Evolutionary conservation across 2,329 filamentous ascomycete species (phyloP), one percentile per base, ranked within the genome.

Genomic region (Fusarium clavum): DNA sequence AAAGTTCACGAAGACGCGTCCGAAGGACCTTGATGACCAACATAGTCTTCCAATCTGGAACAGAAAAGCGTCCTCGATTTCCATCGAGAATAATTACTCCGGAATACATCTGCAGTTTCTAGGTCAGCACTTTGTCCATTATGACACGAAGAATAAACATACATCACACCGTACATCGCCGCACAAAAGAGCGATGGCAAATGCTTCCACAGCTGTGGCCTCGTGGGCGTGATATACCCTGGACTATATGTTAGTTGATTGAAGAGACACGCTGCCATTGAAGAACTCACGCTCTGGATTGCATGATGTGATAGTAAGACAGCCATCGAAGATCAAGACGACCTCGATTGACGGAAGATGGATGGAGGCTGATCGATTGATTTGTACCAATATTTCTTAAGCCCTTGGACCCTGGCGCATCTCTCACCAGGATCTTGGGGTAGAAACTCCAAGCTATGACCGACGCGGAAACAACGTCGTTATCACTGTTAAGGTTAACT

Each of bases 281-380:
- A 8, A 52, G 18, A 27, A 84, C 83, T 86, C 87, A 86, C 90
- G 93, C 82, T 84, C 91, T 94, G 5, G 92, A 92, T 79, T 98
- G 94, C 93, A 98, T 97, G 70, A 98, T 97, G 78, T 97, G 92
- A 81, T 98, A 98, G 79, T 97, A 99, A 1, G 93, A 96, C 46
- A 99, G 83, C 90, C 93, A 98, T 76, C 90, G 91, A 41, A 94
- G 83, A 43, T 90, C 88, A 48, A 85, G 83, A 64, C 84, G 84
- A 10, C 85, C 87, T 77, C 94, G 94, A 79, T 98, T 98, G 71
- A 99, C 93, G 2, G 94, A 97, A 1, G 91, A 92, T 1, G 94
- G 92, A 72, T 97, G 94, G 22, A 99, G 83, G 61, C 90, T 94
- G 73, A 99, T 94, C 46, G 88, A 87, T 79, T 98, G 95, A 78